Conservation (phyloP, 805 yeast species). For the Candida krabiensis region DNA sequence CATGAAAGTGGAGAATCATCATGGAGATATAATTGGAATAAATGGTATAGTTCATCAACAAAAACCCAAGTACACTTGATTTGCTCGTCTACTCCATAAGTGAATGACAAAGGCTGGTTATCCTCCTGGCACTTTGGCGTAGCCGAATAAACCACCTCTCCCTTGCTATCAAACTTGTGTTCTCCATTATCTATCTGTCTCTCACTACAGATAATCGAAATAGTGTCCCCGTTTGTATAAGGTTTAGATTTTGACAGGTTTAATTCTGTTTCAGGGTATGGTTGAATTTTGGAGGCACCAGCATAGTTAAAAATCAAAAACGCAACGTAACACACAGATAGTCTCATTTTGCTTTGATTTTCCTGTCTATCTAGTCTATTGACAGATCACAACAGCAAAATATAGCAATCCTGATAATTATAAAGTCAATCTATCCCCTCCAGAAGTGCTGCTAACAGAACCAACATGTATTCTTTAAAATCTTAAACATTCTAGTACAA, state of each 20-base stretch:
- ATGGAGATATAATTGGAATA: conserved; percentile 74
- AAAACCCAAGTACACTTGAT: conserved; percentile 61
- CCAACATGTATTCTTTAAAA: too few species aligned
- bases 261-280: conserved; percentile 27
- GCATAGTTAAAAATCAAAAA: conserved; percentile 1
- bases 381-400: too few species aligned
- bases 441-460: too few species aligned
- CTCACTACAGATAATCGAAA: conserved; percentile 59
- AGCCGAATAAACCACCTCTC: conserved; percentile 53
- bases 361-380: too few species aligned
- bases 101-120: conserved; percentile 54
- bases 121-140: conserved; percentile 70
- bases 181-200: conserved; percentile 77
- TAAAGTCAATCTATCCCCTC: too few species aligned
- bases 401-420: too few species aligned
- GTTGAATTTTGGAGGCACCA: conserved; percentile 19
- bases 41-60: conserved; percentile 65
- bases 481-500: too few species aligned
- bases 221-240: conserved; percentile 37
- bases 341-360: too few species aligned
- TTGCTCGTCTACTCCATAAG: conserved; percentile 51
- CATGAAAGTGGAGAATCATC: conserved; percentile 78
- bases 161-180: conserved; percentile 65
- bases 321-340: conserved; percentile 3
- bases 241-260: conserved; percentile 15